These are phyloP conservation scores for Albophoma yamanashiensis DNA, from an alignment of 2,329 filamentous ascomycete genomes.

Conservation along the genomic window DNA sequence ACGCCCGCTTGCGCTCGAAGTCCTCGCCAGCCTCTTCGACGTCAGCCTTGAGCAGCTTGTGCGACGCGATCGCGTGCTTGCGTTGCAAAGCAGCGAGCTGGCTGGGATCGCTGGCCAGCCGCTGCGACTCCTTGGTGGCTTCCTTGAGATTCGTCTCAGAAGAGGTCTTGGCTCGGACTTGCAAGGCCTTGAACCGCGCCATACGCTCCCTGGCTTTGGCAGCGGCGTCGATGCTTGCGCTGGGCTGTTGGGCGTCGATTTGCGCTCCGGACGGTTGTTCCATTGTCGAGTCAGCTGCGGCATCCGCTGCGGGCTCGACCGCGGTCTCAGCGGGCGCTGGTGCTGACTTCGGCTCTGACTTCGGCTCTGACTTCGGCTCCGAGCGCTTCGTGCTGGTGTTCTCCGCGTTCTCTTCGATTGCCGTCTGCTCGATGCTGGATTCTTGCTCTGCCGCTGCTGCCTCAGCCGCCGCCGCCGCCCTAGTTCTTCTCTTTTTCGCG, in stretches of 20 bases:
- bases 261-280: slow-evolving; percentile 3
- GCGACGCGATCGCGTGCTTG: slow-evolving; percentile 76
- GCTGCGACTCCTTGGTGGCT: slow-evolving; percentile 72
- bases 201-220: slow-evolving; percentile 53
- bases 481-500: slow-evolving; percentile 16
- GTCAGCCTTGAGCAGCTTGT: slow-evolving; percentile 90
- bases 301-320: not conserved
- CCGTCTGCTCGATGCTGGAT: not conserved
- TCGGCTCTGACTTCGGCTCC: not conserved
- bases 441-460: not conserved
- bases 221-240: slow-evolving; percentile 18
- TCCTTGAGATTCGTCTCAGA: slow-evolving; percentile 71
- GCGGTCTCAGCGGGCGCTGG: slow-evolving; percentile 2
- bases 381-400: not conserved
- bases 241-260: slow-evolving; percentile 7
- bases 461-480: slow-evolving; percentile 2
- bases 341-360: slow-evolving; percentile 3
- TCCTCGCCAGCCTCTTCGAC: slow-evolving; percentile 77
- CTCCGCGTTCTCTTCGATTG: not conserved
- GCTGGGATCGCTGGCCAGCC: slow-evolving; percentile 65
- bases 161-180: slow-evolving; percentile 67
- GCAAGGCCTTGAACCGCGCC: slow-evolving; percentile 78
- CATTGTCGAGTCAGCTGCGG: not conserved
- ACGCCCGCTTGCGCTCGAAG: slow-evolving; percentile 94
- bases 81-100: slow-evolving; percentile 71